Conservation (phyloP, 139 green algal genomes). For the Chlorella sp. region DNA sequence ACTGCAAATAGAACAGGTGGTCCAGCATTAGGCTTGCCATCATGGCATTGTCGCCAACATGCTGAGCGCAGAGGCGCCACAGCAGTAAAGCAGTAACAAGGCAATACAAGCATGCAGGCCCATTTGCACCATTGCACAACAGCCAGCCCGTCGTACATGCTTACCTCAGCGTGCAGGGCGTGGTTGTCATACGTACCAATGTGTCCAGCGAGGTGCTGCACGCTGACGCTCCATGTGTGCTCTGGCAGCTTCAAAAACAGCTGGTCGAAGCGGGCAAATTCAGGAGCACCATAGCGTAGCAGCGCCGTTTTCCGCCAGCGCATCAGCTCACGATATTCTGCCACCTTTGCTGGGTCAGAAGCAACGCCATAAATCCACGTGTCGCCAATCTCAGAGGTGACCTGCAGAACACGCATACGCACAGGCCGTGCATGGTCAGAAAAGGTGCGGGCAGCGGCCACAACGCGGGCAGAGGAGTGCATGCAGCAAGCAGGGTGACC, state of each 20-base stretch:
- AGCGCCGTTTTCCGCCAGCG: conserved; percentile 26
- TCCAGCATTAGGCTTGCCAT: too few species aligned
- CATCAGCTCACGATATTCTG: conserved; percentile 50
- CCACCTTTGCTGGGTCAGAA: conserved; percentile 46
- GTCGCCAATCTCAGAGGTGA: conserved; percentile 51
- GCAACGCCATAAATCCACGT: conserved; percentile 67
- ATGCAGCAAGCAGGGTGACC: background rate
- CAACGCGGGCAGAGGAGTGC: background rate
- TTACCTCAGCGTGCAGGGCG: background rate
- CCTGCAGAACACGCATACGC: background rate
- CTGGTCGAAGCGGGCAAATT: conserved; percentile 47
- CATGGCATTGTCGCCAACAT: too few species aligned
- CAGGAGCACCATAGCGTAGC: conserved; percentile 14
- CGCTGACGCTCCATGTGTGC: conserved; percentile 69
- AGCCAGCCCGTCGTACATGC: background rate
- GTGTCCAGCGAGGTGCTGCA: conserved; percentile 41
- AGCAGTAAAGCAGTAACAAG: too few species aligned
- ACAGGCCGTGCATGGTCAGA: too few species aligned
- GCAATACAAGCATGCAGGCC: too few species aligned
- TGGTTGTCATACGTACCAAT: conserved; percentile 48
- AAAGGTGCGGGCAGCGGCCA: too few species aligned
- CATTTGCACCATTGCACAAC: too few species aligned
- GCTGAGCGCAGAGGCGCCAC: too few species aligned
- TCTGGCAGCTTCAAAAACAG: conserved; percentile 66
- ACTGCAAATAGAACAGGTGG: too few species aligned